Conservation (phyloP, 768 basidiomycete species). For the Boletus sp. region DNA sequence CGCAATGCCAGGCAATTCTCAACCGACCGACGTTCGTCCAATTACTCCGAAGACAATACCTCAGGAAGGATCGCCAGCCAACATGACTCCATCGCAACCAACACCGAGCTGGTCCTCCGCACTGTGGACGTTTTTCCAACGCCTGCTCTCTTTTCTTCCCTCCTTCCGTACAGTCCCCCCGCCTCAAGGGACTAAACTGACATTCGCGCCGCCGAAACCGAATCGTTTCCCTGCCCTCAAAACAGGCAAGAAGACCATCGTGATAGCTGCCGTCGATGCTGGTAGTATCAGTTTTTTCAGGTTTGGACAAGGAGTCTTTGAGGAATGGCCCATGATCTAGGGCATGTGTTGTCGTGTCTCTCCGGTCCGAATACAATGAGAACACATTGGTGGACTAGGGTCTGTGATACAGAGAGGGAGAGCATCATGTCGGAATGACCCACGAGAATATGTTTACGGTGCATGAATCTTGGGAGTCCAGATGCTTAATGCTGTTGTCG, state of each 20-base stretch:
- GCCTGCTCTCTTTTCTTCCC: slow-evolving; percentile 6
- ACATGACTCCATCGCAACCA: background rate
- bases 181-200: slow-evolving; percentile 27
- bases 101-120: background rate
- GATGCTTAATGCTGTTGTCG: background rate
- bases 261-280: slow-evolving; percentile 86
- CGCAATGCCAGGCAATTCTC: slow-evolving; percentile 2
- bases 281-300: slow-evolving; percentile 87
- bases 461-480: no score
- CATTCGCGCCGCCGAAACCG: slow-evolving; percentile 35
- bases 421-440: background rate
- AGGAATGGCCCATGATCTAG: slow-evolving; percentile 70
- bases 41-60: background rate
- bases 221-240: slow-evolving; percentile 83
- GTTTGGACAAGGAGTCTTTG: slow-evolving; percentile 82
- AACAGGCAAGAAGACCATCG: slow-evolving; percentile 75
- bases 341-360: background rate
- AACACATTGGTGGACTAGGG: background rate
- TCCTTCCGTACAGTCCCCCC: background rate
- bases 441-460: background rate
- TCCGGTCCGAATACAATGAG: background rate
- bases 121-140: background rate
- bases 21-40: background rate
- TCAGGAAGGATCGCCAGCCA: background rate
- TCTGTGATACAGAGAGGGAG: background rate